Evolutionary conservation across 345 rosid species (phyloP).

Genomic region (Adansonia digitata): DNA sequence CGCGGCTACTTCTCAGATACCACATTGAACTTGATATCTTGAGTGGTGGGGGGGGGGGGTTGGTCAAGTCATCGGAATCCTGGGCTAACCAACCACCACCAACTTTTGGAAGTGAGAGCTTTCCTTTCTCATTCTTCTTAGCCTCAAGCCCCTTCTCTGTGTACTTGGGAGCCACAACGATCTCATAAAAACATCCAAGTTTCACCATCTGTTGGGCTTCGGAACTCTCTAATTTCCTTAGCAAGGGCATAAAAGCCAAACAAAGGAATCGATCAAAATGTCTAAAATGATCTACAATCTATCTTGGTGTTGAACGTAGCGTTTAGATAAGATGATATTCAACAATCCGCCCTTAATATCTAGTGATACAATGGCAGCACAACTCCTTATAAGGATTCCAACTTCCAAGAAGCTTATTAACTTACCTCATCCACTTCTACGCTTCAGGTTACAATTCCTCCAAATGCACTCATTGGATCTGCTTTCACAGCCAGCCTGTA

Average conservation of each 20-base stretch:
- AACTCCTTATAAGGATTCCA: not conserved
- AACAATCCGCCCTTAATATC: not conserved
- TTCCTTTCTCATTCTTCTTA: conserved; percentile 63
- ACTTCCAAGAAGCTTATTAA: conserved; percentile 3
- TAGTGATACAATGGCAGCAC: not conserved
- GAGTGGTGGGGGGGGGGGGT: no score
- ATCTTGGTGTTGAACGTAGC: not conserved
- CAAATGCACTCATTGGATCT: conserved; percentile 91
- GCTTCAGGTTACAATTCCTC: conserved; percentile 92
- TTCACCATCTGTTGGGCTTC: conserved; percentile 95
- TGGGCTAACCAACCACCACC: conserved; percentile 97
- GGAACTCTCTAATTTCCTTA: conserved; percentile 77
- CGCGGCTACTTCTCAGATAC: conserved; percentile 58
- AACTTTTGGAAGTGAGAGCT: conserved; percentile 78
- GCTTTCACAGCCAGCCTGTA: conserved; percentile 85
- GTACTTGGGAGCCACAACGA: conserved; percentile 88
- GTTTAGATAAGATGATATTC: not conserved
- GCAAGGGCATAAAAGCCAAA: conserved; percentile 56
- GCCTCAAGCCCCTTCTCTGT: conserved; percentile 88
- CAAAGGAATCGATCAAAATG: conserved; percentile 13
- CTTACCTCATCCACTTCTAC: conserved; percentile 87
- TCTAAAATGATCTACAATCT: not conserved
- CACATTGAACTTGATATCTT: conserved; percentile 60
- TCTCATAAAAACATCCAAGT: conserved; percentile 96
- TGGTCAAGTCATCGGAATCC: conserved; percentile 75